These are phyloP conservation scores for Wickerhamiella qilinensis DNA, from an alignment of 805 yeast genomes.

Conservation along the genomic window DNA sequence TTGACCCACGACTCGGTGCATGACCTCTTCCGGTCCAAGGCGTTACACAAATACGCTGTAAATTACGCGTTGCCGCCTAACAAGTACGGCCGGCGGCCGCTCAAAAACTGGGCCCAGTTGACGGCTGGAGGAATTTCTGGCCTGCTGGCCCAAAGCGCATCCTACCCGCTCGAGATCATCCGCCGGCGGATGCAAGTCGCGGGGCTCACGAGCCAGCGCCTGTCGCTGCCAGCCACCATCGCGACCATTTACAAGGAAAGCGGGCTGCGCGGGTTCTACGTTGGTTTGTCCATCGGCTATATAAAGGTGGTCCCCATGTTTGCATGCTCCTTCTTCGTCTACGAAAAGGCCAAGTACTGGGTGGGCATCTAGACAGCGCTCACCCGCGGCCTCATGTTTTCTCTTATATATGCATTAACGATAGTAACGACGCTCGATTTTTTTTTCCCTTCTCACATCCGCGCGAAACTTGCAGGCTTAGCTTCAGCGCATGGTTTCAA, in stretches of 20 bases:
- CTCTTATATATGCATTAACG: background rate
- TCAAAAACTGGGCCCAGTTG: constrained; percentile 82
- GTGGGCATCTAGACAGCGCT: constrained; percentile 60
- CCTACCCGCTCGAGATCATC: constrained; percentile 91
- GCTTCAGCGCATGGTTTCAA: constrained; percentile 27
- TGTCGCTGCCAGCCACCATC: constrained; percentile 22
- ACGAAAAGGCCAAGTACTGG: constrained; percentile 64
- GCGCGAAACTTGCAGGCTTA: no score
- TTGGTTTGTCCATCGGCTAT: constrained; percentile 90
- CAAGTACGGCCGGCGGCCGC: constrained; percentile 36
- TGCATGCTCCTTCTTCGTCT: constrained; percentile 88
- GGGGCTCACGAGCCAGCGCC: constrained; percentile 2
- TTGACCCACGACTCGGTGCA: constrained; percentile 85
- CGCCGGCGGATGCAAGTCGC: constrained; percentile 85
- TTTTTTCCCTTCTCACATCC: no score
- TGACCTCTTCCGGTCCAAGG: constrained; percentile 58
- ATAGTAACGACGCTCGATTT: no score
- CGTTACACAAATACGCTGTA: constrained; percentile 33
- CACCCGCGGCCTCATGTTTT: background rate
- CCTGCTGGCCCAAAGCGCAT: constrained; percentile 85
- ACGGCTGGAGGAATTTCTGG: constrained; percentile 95
- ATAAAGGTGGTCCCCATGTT: constrained; percentile 94
- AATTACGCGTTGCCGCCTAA: constrained; percentile 22
- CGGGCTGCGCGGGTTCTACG: constrained; percentile 79
- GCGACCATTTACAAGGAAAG: constrained; percentile 47